Evolutionary conservation across 192 early-diverging fungal genomes (phyloP), one percentile per base, ranked within the genome.

Genomic region (Rhizophlyctis rosea): DNA sequence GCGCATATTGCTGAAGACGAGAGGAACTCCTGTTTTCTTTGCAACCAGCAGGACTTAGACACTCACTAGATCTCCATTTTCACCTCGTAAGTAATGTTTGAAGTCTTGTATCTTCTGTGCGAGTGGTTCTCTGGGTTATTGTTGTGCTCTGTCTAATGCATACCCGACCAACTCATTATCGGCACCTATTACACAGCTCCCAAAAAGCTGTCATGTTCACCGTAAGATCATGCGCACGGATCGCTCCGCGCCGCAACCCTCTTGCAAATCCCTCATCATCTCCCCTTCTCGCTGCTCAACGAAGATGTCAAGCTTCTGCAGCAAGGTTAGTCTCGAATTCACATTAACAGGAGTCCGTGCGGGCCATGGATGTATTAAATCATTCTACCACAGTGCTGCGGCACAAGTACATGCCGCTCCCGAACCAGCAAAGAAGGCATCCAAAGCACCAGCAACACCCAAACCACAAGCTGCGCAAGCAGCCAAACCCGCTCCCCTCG

Each of bases 271-370:
- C n/a, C n/a, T n/a, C n/a, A n/a, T n/a, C n/a, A n/a, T n/a, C n/a
- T n/a, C n/a, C n/a, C n/a, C n/a, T n/a, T n/a, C n/a, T n/a, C n/a
- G 39, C 39, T 44, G 39, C 39, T 13, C 39, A 44, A 44, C 39
- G 39, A 13, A 44, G 39, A 44, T 13, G 9, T 7, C 39, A 44
- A 44, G 39, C 39, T 13, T 44, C 39, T 7, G 39, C 39, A 18
- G 39, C 39, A 44, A 44, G 39, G 39, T 44, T 44, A 18, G 9
- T 44, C 9, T 13, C 39, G 39, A 18, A 44, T 44, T 18, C 39
- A 7, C 39, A 18, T 18, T 44, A n/a, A n/a, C n/a, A n/a, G n/a
- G n/a, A n/a, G n/a, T 18, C 39, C 18, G 39, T 44, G 9, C 39
- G 7, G 7, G 39, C 39, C 7, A 44, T 44, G 7, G 39, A 44